Percentiles rank a stretch among this genome's conserved stretches.
Evolutionary conservation across 2,329 filamentous ascomycete genomes (phyloP).

Genomic region (Pseudogymnoascus sp.): DNA sequence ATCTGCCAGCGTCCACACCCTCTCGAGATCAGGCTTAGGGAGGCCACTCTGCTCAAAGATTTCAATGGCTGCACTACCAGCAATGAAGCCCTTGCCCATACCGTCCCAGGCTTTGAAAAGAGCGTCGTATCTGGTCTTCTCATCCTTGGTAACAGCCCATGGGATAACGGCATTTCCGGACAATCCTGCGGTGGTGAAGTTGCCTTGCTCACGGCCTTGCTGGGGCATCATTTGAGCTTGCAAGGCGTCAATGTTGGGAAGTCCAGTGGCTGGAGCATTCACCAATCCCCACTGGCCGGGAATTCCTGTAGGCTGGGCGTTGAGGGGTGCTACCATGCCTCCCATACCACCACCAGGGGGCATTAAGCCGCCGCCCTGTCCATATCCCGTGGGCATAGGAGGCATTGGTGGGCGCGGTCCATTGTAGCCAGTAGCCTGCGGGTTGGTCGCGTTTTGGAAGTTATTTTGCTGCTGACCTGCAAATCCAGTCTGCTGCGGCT

Average conservation of each 20-base stretch:
- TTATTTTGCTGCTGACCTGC: constrained; percentile 60
- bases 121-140: constrained; percentile 93
- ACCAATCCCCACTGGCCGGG: constrained; percentile 98
- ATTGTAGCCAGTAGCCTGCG: constrained; percentile 70
- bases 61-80: constrained; percentile 87
- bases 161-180: constrained; percentile 92
- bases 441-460: constrained; percentile 57
- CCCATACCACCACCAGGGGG: constrained; percentile 54
- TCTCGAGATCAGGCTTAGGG: constrained; percentile 81
- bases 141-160: constrained; percentile 97
- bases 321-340: constrained; percentile 51
- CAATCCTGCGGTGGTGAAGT: constrained; percentile 77
- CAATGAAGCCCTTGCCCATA: constrained; percentile 84
- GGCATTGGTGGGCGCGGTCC: constrained; percentile 74
- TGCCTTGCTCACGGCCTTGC: constrained; percentile 74
- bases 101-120: constrained; percentile 97
- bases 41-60: constrained; percentile 95
- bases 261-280: constrained; percentile 78
- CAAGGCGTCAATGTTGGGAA: constrained; percentile 89
- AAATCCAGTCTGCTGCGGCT: constrained; percentile 46
- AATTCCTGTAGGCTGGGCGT: constrained; percentile 86
- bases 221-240: constrained; percentile 97
- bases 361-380: constrained; percentile 51
- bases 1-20: constrained; percentile 91
- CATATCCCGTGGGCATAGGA: constrained; percentile 71